Base-by-base conservation (phyloP, 441 rosid species). In the Oxalis stricta region DNA sequence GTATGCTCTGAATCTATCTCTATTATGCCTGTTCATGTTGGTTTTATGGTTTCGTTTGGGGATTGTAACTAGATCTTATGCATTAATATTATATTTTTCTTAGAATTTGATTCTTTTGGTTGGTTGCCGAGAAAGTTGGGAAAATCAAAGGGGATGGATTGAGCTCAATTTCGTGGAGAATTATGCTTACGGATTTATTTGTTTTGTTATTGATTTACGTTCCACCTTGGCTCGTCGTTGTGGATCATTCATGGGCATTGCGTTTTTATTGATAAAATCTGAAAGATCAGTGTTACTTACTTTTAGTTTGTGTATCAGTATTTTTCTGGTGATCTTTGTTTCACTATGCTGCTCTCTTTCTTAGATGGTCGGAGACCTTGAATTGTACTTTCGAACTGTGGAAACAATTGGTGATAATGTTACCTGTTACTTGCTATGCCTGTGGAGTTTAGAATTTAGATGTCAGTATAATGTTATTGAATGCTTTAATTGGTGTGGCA, bases 41-140 rank as follows among this genome's bases (percentile, higher is more conserved):
- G 5, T 24, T 4, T 8, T 43, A 18, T 18, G 4, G 7, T 24
- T 7, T 22, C 23, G 8, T 39, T 17, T 19, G 9, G 30, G 55
- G 49, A 29, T 45, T 15, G 14, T 31, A 10, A 8, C 23, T 41
- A 24, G 58, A 55, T 50, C 58, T 44, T 35, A 28, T 23, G 39
- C 1, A 15, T 20, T 44, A 20, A 24, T 7, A 30, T 39, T 4
- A 38, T 10, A 2, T 7, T 38, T n/a, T 48, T 26, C 12, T 18
- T 3, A 5, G 11, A 17, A 10, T 16, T 19, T 5, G 5, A 1
- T 18, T 35, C 28, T 23, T 15, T 33, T 1, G 18, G 28, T 47
- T 33, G 18, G 46, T 33, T 56, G 31, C 12, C 20, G 13, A 11
- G 50, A 48, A 50, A 28, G 22, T 24, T 16, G 6, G 9, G 37